These are phyloP conservation scores for Lentinula boryana DNA, from an alignment of 768 basidiomycete genomes.

Conservation along the genomic window DNA sequence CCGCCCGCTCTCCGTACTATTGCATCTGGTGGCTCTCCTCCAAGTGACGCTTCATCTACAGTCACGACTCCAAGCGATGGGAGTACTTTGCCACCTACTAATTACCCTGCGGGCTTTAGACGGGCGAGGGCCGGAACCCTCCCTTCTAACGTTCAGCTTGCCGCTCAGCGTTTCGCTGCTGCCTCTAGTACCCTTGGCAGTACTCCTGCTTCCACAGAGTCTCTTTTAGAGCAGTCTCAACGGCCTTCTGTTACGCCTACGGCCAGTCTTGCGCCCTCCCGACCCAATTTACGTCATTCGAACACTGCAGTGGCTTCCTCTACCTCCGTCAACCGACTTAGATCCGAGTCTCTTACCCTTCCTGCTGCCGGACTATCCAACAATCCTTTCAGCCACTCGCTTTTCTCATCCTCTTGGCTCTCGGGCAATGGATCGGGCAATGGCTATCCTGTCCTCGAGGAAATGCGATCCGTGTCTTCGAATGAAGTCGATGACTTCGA, in stretches of 20 bases:
- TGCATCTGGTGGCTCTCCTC: slow-evolving; percentile 65
- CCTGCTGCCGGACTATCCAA: slow-evolving; percentile 63
- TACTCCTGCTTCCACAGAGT: slow-evolving; percentile 35
- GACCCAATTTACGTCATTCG: slow-evolving; percentile 73
- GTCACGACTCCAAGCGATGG: slow-evolving; percentile 53
- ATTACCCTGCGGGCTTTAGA: slow-evolving; percentile 82
- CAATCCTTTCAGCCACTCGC: slow-evolving; percentile 81
- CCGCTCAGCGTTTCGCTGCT: slow-evolving; percentile 75
- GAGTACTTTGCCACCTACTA: slow-evolving; percentile 58
- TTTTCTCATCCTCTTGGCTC: slow-evolving; percentile 91
- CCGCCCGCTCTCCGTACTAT: slow-evolving; percentile 77
- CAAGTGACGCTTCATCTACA: slow-evolving; percentile 59
- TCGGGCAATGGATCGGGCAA: slow-evolving; percentile 51
- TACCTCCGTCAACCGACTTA: slow-evolving; percentile 70
- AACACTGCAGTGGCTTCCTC: slow-evolving; percentile 53
- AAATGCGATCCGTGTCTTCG: slow-evolving; percentile 75
- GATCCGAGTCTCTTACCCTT: slow-evolving; percentile 89
- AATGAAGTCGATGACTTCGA: slow-evolving; percentile 84
- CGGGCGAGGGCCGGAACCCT: slow-evolving; percentile 97
- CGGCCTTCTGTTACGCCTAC: slow-evolving; percentile 40
- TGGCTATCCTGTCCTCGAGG: slow-evolving; percentile 67
- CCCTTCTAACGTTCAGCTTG: slow-evolving; percentile 90
- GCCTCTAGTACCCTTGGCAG: slow-evolving; percentile 51
- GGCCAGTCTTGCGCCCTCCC: slow-evolving; percentile 39
- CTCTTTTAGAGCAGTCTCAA: slow-evolving; percentile 43